Conservation (phyloP, 352 stramenopile genomes). For the Pythium rishiriense region DNA sequence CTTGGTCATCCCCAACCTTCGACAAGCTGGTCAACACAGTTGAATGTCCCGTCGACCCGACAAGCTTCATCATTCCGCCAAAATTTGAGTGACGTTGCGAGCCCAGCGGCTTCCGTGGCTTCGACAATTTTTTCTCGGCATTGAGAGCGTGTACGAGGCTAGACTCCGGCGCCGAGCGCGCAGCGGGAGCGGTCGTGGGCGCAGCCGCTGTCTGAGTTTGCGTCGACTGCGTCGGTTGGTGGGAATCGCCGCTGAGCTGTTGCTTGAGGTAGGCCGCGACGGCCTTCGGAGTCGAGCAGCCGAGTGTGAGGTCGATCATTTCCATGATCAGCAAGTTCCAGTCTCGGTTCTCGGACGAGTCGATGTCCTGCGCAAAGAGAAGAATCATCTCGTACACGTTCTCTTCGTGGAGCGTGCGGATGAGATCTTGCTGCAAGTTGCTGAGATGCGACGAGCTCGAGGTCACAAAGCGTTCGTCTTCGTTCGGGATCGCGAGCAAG, state of each 20-base stretch:
- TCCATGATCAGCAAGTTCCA: conserved; percentile 91
- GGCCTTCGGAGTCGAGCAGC: conserved; percentile 66
- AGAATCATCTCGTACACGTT: conserved; percentile 88
- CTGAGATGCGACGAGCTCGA: conserved; percentile 75
- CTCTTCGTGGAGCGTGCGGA: conserved; percentile 75
- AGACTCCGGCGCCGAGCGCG: not conserved
- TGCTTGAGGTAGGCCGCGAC: conserved; percentile 64
- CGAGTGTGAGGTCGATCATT: conserved; percentile 82
- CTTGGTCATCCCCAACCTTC: conserved; percentile 68
- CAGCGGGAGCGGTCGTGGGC: not conserved
- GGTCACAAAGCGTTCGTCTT: conserved; percentile 78
- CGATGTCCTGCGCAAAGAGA: conserved; percentile 85
- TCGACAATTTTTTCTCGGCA: conserved; percentile 58
- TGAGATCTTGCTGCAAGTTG: conserved; percentile 81
- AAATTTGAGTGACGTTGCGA: conserved; percentile 86
- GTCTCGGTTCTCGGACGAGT: conserved; percentile 79
- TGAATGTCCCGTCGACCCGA: conserved; percentile 61
- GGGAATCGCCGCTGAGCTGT: not conserved
- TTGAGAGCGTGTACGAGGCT: conserved; percentile 33
- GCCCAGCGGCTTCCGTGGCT: conserved; percentile 26
- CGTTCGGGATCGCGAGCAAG: conserved; percentile 80
- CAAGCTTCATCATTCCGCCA: conserved; percentile 80
- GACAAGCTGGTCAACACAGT: conserved; percentile 77
- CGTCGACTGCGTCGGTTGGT: not conserved
- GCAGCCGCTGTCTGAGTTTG: not conserved